Evolutionary conservation across 225 moss, liverwort and hornwort species (phyloP).

Genomic region (Antitrichia curtipendula): DNA sequence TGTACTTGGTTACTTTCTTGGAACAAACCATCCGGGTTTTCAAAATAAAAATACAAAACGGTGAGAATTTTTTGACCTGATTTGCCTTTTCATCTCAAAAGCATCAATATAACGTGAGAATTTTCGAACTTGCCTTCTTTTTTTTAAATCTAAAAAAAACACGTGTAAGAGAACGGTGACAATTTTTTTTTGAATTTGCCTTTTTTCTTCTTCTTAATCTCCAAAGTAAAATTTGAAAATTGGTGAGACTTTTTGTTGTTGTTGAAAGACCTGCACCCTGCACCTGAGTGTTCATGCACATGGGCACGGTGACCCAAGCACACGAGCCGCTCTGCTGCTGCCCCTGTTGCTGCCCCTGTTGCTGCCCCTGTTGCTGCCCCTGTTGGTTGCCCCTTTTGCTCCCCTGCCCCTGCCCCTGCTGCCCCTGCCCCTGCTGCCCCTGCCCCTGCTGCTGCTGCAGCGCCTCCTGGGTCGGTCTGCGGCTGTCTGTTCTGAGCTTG

Average conservation of each 20-base stretch:
- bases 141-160: too few relatives aligned
- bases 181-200: neutral
- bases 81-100: too few relatives aligned
- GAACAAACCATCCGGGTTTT: neutral
- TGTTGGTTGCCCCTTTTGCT: too few relatives aligned
- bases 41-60: neutral
- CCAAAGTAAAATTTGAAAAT: too few relatives aligned
- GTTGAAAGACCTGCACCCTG: neutral
- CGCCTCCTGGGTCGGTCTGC: too few relatives aligned
- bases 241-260: neutral
- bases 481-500: too few relatives aligned
- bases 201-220: neutral
- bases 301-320: neutral
- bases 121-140: neutral
- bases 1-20: neutral
- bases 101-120: neutral
- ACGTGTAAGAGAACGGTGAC: too few relatives aligned
- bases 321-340: neutral
- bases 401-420: neutral
- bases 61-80: neutral
- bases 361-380: too few relatives aligned
- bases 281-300: neutral
- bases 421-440: too few relatives aligned
- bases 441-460: too few relatives aligned
- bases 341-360: too few relatives aligned